Percentiles rank a stretch among this genome's conserved stretches.
Conservation (phyloP, 805 yeast genomes). For the Yarrowia yakushimensis region DNA sequence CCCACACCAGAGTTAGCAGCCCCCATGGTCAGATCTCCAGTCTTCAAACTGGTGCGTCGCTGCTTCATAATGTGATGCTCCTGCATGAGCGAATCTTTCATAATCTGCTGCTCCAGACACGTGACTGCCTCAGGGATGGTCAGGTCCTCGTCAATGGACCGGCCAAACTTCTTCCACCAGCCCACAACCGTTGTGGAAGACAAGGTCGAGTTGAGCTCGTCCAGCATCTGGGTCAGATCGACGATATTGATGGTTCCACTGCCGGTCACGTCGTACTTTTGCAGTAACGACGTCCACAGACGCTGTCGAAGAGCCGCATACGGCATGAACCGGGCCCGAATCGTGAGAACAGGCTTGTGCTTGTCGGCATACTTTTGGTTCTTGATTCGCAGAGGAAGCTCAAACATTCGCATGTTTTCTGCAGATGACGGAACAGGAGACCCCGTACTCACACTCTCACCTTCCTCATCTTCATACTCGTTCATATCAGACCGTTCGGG, state of each 20-base stretch:
- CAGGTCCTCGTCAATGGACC: slow-evolving; percentile 42
- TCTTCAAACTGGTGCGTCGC: neutral
- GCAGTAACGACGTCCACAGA: slow-evolving; percentile 65
- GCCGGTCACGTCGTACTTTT: slow-evolving; percentile 49
- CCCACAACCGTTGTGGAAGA: slow-evolving; percentile 34
- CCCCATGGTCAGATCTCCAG: neutral
- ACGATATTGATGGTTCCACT: slow-evolving; percentile 48
- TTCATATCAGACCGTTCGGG: slow-evolving; percentile 15
- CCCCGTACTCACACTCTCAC: neutral
- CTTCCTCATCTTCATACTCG: slow-evolving; percentile 3
- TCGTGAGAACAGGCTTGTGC: slow-evolving; percentile 52
- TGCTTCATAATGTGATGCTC: slow-evolving; percentile 8
- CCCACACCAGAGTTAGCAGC: neutral
- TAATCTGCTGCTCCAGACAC: slow-evolving; percentile 47
- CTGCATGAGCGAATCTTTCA: slow-evolving; percentile 30
- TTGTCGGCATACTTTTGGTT: slow-evolving; percentile 36
- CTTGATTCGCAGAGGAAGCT: slow-evolving; percentile 41
- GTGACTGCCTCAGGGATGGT: slow-evolving; percentile 53
- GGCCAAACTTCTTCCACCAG: slow-evolving; percentile 36
- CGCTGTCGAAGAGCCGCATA: slow-evolving; percentile 61
- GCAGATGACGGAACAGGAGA: neutral
- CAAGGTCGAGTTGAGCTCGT: slow-evolving; percentile 55
- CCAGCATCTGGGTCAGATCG: slow-evolving; percentile 64
- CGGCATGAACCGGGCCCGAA: slow-evolving; percentile 63
- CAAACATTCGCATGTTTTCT: slow-evolving; percentile 30